Base-by-base conservation (phyloP, 345 rosid species). In the Balakata baccata region DNA sequence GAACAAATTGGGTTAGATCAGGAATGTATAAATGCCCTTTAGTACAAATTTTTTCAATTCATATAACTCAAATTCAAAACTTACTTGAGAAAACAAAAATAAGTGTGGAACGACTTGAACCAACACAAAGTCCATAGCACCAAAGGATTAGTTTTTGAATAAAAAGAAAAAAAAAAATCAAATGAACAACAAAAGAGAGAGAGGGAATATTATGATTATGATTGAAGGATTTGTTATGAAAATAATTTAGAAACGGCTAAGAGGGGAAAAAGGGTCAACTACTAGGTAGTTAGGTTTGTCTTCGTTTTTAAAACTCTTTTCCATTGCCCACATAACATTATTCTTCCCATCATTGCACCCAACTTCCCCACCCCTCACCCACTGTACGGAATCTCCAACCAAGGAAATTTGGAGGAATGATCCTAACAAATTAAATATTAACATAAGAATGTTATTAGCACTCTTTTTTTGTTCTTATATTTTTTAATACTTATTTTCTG, bases 301-400 rank as follows among this genome's bases (percentile, higher is more conserved):
- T 29, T 29, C 34, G 2, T 29, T 29, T 11, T 38, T 38, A 25
- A 25, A 74, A 63, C 74, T 43, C 57, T 8, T 56, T 60, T 60
- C 39, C 25, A 69, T 64, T 29, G 46, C 37, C 23, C 38, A 52
- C 16, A n/a, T n/a, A n/a, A n/a, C n/a, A 64, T 64, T 52, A 49
- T 68, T 73, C 80, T 75, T 56, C 71, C 74, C 72, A 82, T 82
- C 66, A 79, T 77, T 73, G 79, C 74, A 66, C 37, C 80, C 79
- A 78, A n/a, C 77, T 54, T 69, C 70, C 69, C 78, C 78, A 64
- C 80, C 77, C 34, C 34, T 10, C 71, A 70, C 80, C 85, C 3
- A 65, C 80, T 20, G 70, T 59, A 66, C 78, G 75, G 74, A 71
- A 64, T 64, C 76, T 74, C 52, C 54, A 39, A 69, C 14, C 1